Evolutionary conservation across 345 rosid genomes (phyloP).

Genomic region (Trapa bicornis): DNA sequence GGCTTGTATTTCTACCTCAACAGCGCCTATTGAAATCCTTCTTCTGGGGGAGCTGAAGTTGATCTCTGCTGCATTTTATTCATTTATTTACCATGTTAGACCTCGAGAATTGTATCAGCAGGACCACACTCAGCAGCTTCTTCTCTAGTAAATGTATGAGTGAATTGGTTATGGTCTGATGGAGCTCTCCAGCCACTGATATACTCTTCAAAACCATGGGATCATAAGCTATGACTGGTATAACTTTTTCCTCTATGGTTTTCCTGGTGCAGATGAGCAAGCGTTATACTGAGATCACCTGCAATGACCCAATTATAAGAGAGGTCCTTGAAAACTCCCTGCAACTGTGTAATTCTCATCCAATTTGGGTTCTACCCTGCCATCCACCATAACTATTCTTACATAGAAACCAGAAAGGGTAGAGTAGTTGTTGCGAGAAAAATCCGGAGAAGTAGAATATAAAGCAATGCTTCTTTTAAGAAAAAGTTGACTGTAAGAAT

Average conservation of each 20-base stretch:
- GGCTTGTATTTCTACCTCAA: conserved; percentile 75
- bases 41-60: neutral
- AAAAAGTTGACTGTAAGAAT: neutral
- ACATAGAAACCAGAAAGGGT: no score
- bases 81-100: neutral
- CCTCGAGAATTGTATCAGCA: neutral
- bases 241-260: neutral
- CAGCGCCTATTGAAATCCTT: conserved; percentile 4
- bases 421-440: neutral
- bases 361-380: neutral
- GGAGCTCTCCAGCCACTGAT: neutral
- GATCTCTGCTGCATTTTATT: neutral
- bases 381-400: neutral
- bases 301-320: neutral
- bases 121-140: neutral
- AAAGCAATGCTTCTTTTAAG: neutral
- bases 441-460: neutral
- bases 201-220: neutral
- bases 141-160: no score
- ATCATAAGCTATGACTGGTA: neutral
- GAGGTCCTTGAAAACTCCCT: no score
- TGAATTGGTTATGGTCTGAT: no score
- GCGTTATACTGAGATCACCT: neutral
- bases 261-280: neutral
- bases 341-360: no score